Percentiles rank a stretch among this genome's conserved stretches.
phyloP scores from a whole-genome alignment of 1,139 yeast species.

The Saccharomyces hybrid region DNA sequence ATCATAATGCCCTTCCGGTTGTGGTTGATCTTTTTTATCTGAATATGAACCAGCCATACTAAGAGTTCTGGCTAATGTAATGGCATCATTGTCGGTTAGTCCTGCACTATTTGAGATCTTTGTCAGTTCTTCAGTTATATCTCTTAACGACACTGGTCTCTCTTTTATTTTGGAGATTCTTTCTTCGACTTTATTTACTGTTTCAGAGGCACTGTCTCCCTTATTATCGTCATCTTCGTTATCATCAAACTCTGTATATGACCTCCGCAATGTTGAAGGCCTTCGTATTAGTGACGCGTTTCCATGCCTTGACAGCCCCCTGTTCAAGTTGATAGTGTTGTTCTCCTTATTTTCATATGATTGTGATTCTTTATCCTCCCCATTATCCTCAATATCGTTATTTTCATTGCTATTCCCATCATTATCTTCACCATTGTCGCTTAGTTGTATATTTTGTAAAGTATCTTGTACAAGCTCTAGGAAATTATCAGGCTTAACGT shows the following conservation, averaged over 20 bases:
- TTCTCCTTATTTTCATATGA: slow-evolving; percentile 7
- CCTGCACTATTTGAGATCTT: slow-evolving; percentile 60
- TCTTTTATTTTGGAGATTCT: neutral
- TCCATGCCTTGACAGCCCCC: neutral
- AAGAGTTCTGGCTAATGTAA: slow-evolving; percentile 60
- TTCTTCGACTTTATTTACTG: neutral
- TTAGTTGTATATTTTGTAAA: slow-evolving; percentile 55
- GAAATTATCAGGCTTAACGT: slow-evolving; percentile 84
- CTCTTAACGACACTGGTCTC: slow-evolving; percentile 42
- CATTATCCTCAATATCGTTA: neutral
- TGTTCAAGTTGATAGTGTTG: slow-evolving; percentile 6
- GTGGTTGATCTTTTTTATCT: neutral
- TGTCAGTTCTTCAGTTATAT: slow-evolving; percentile 56
- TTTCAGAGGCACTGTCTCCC: neutral
- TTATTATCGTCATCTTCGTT: slow-evolving; percentile 2
- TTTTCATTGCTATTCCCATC: slow-evolving; percentile 5
- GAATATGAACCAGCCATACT: slow-evolving; percentile 14
- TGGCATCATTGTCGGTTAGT: slow-evolving; percentile 61
- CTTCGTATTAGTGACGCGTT: slow-evolving; percentile 16
- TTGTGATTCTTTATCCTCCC: neutral
- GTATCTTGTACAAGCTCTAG: slow-evolving; percentile 70
- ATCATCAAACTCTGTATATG: slow-evolving; percentile 22
- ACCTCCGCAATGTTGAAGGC: slow-evolving; percentile 23
- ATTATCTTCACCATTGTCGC: slow-evolving; percentile 6
- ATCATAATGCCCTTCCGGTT: neutral